Conservation (phyloP, 768 basidiomycete species). For the Amanita jacksonii region DNA sequence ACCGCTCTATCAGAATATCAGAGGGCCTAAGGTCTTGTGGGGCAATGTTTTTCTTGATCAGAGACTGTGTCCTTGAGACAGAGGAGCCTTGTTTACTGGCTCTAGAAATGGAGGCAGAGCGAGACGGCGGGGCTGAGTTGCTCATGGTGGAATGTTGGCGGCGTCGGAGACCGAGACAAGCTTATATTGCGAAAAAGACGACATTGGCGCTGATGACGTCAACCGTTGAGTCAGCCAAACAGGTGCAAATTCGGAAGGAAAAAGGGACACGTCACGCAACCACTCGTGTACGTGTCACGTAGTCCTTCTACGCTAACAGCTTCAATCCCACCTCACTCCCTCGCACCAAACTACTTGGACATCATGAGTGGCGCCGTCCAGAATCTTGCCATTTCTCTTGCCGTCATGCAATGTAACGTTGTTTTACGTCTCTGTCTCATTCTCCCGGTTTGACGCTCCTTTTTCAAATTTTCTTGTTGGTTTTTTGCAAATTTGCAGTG, state of each 20-base stretch:
- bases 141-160: constrained; percentile 14
- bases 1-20: constrained; percentile 94
- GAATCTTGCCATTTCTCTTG: constrained; percentile 85
- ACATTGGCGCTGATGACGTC: constrained; percentile 4
- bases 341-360: constrained; percentile 6
- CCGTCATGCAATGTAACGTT: constrained; percentile 76
- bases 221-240: constrained; percentile 1
- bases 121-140: constrained; percentile 42
- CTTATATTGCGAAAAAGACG: too few species aligned
- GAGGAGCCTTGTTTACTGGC: constrained; percentile 59
- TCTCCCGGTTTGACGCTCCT: neutral
- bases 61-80: constrained; percentile 68
- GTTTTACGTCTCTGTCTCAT: neutral
- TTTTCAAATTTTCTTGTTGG: constrained; percentile 3
- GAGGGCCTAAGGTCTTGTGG: constrained; percentile 86
- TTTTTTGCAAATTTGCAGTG: constrained; percentile 35
- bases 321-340: neutral
- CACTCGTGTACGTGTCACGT: neutral
- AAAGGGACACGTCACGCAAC: neutral
- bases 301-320: neutral
- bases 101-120: constrained; percentile 66
- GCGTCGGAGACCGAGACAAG: constrained; percentile 14
- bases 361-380: constrained; percentile 69
- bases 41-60: constrained; percentile 92
- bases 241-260: neutral